phyloP scores from a whole-genome alignment of 169 alveolate genomes.

The Theileria parva region DNA sequence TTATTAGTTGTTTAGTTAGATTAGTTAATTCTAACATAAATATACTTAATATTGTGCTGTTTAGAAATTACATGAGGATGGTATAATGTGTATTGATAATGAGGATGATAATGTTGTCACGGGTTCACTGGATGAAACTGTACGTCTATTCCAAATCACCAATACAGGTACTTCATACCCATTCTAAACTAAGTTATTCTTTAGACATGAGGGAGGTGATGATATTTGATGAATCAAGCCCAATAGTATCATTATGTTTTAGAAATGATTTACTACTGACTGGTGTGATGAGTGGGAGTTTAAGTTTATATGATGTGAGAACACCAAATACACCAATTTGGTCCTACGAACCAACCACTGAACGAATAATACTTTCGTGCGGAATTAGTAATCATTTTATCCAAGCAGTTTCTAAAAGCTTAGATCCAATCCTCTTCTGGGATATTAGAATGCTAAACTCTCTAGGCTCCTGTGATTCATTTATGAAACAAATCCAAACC shows the following conservation, averaged over 20 bases:
- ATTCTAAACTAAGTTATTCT: neutral
- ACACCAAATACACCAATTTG: conserved; percentile 64
- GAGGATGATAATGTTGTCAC: conserved; percentile 58
- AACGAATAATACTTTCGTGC: conserved; percentile 31
- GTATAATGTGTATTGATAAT: conserved; percentile 61
- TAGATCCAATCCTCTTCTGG: conserved; percentile 58
- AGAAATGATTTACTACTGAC: conserved; percentile 30
- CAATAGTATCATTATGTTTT: conserved; percentile 16
- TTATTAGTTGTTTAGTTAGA: neutral
- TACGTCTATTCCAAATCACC: conserved; percentile 63
- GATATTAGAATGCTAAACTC: conserved; percentile 65
- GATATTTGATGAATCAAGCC: conserved; percentile 46
- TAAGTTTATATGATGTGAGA: conserved; percentile 55
- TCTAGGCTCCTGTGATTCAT: conserved; percentile 47
- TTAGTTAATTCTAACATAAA: neutral
- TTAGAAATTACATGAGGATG: conserved; percentile 63
- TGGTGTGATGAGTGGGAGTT: conserved; percentile 49
- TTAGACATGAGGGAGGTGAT: conserved; percentile 43
- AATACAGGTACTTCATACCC: conserved; percentile 21
- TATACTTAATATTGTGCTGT: neutral
- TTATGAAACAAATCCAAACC: conserved; percentile 36
- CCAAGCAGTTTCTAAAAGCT: conserved; percentile 44
- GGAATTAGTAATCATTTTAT: conserved; percentile 58
- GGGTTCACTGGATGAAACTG: conserved; percentile 74
- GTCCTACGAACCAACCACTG: conserved; percentile 40